Percentiles rank a stretch among this genome's conserved stretches.
phyloP scores from a whole-genome alignment of 768 basidiomycete species.

The Gloeophyllum trabeum region DNA sequence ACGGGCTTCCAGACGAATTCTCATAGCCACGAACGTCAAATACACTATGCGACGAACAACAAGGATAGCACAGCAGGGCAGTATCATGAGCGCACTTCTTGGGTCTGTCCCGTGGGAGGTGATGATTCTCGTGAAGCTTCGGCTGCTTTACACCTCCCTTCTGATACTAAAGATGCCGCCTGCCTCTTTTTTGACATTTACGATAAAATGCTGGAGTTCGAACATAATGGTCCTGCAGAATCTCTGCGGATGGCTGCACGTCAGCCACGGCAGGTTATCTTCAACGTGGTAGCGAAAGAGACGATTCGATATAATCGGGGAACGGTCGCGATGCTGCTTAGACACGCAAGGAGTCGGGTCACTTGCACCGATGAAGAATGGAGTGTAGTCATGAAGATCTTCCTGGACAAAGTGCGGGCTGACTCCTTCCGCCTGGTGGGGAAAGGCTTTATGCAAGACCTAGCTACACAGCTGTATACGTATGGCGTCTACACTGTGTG shows the following conservation, averaged over 20 bases:
- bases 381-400: neutral
- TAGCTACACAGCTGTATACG: slow-evolving; percentile 2
- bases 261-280: neutral
- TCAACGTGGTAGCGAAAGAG: neutral
- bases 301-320: neutral
- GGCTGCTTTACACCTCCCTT: no score
- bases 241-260: neutral
- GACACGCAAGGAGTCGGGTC: neutral
- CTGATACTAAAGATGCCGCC: no score
- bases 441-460: slow-evolving; percentile 5
- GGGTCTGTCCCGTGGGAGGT: neutral
- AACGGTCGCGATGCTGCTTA: neutral
- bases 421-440: slow-evolving; percentile 1
- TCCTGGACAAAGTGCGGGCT: neutral
- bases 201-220: neutral
- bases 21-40: slow-evolving; percentile 1
- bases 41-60: no score
- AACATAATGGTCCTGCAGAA: neutral
- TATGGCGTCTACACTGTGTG: slow-evolving; percentile 2
- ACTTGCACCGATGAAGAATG: neutral
- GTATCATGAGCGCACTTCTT: neutral
- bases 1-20: slow-evolving; percentile 4
- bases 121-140: no score
- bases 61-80: no score
- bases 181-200: neutral